Evolutionary conservation across 441 rosid genomes (phyloP).

Genomic region (Pelargonium citronellum): DNA sequence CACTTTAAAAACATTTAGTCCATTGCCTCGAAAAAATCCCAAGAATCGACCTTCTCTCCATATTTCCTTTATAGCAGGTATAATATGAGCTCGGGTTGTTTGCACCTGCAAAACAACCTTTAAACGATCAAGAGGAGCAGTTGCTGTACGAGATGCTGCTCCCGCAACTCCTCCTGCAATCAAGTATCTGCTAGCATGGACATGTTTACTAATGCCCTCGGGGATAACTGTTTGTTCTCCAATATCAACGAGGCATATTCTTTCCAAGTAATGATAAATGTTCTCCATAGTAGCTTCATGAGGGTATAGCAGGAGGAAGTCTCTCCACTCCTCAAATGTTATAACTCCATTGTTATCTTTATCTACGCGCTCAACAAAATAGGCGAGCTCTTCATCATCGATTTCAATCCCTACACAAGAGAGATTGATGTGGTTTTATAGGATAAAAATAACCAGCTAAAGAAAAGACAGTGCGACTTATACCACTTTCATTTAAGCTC

Average conservation of each 20-base stretch:
- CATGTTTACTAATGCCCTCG: conserved; percentile 83
- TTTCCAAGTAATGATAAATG: conserved; percentile 88
- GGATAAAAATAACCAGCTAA: not conserved
- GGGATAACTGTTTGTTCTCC: conserved; percentile 96
- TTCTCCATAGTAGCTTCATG: conserved; percentile 88
- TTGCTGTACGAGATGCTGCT: conserved; percentile 88
- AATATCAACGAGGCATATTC: conserved; percentile 83
- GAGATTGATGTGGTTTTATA: conserved; percentile 42
- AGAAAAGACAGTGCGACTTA: not conserved
- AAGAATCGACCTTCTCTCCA: conserved; percentile 59
- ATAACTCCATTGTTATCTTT: conserved; percentile 89
- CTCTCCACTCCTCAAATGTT: conserved; percentile 97
- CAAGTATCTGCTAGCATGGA: conserved; percentile 60
- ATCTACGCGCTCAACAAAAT: conserved; percentile 59
- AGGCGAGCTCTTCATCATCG: conserved; percentile 57
- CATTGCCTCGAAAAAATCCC: conserved; percentile 93
- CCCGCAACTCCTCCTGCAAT: conserved; percentile 96
- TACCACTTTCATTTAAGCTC: not conserved
- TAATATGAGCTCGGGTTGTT: conserved; percentile 42
- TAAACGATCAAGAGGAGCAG: conserved; percentile 88
- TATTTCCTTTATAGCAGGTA: conserved; percentile 62
- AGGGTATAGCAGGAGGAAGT: conserved; percentile 83
- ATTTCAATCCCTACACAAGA: conserved; percentile 56
- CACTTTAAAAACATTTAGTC: conserved; percentile 85
- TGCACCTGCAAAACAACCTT: conserved; percentile 90